A percentile compares a stretch with the other conserved stretches of the same genome.
Evolutionary conservation across 2,329 filamentous ascomycete genomes (phyloP).

Genomic region (Trichoderma pleuroti): DNA sequence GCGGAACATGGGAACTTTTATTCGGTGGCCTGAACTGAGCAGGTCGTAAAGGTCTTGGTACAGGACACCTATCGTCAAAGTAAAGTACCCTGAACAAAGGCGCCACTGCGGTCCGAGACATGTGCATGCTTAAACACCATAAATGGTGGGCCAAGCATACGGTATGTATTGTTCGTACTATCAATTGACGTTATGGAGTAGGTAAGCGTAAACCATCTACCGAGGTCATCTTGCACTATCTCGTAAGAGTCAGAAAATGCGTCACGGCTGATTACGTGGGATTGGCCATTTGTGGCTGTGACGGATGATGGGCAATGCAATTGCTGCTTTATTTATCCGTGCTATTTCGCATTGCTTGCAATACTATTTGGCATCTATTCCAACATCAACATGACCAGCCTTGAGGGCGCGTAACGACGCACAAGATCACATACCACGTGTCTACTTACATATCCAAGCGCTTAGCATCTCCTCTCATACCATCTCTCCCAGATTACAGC

Average conservation of each 20-base stretch:
- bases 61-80: background rate
- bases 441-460: background rate
- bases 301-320: background rate
- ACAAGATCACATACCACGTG: background rate
- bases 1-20: background rate
- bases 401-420: background rate
- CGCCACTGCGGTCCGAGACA: background rate
- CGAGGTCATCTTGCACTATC: background rate
- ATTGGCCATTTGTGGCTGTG: background rate
- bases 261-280: background rate
- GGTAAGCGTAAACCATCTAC: background rate
- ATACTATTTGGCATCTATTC: background rate
- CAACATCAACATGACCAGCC: background rate
- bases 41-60: background rate
- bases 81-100: background rate
- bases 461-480: background rate
- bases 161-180: background rate
- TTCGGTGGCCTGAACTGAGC: background rate
- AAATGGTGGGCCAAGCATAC: background rate
- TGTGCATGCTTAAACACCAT: background rate
- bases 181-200: background rate
- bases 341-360: background rate
- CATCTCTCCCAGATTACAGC: background rate
- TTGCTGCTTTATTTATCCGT: background rate
- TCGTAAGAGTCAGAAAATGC: background rate